phyloP scores from a whole-genome alignment of 2,329 filamentous ascomycete species.

The Cercospora brassicicola region DNA sequence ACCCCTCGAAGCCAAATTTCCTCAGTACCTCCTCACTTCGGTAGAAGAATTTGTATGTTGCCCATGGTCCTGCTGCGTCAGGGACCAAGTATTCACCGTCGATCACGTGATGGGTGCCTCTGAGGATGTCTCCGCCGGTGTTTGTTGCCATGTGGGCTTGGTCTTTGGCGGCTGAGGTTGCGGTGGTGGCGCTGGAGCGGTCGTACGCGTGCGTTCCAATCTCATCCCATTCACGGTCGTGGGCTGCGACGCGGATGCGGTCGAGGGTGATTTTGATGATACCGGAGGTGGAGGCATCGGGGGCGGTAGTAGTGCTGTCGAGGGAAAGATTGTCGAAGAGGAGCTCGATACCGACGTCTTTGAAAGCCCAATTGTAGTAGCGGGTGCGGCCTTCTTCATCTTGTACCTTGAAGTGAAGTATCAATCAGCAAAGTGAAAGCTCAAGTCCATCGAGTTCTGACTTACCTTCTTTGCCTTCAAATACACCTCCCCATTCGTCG shows the following conservation, averaged over 20 bases:
- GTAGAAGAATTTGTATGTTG: background rate
- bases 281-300: background rate
- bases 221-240: background rate
- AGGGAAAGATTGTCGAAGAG: background rate
- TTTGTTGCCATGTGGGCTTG: background rate
- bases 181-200: background rate
- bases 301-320: background rate
- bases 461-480: conserved; percentile 9
- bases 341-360: background rate
- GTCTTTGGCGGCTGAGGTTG: background rate
- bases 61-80: background rate
- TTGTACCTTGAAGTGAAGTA: background rate
- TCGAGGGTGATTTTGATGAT: background rate
- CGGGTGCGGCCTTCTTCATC: background rate
- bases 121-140: background rate
- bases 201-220: background rate
- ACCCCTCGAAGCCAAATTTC: background rate
- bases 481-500: background rate
- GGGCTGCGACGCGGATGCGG: background rate
- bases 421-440: background rate
- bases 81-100: background rate
- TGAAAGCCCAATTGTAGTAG: background rate
- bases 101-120: background rate
- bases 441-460: background rate
- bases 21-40: background rate